Evolutionary conservation across 306 rosid genomes (phyloP).

Genomic region (Vigna angularis): DNA sequence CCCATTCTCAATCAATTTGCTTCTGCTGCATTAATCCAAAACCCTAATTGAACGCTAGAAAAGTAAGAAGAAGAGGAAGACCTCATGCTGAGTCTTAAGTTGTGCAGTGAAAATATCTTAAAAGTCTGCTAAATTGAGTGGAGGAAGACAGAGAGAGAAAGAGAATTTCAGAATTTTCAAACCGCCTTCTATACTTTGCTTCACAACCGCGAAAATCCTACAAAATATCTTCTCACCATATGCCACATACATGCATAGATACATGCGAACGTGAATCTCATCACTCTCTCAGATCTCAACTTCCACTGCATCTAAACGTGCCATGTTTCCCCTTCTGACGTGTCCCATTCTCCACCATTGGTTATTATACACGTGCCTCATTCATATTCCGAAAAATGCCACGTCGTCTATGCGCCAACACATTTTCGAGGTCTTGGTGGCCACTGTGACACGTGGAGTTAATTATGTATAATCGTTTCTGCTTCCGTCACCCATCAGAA

Average conservation of each 20-base stretch:
- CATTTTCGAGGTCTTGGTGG: conserved; percentile 30
- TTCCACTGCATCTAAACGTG: conserved; percentile 6
- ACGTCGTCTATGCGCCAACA: conserved; percentile 25
- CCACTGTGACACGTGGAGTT: conserved; percentile 50
- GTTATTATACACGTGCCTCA: conserved; percentile 32
- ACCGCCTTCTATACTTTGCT: conserved; percentile 7
- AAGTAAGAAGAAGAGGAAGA: neutral
- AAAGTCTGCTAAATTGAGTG: conserved; percentile 44
- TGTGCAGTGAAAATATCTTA: conserved; percentile 43
- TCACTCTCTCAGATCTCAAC: neutral
- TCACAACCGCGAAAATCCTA: conserved; percentile 51
- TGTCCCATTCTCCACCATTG: conserved; percentile 39
- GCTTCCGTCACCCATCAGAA: neutral
- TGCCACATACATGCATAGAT: neutral
- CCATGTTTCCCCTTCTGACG: conserved; percentile 16
- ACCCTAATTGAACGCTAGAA: conserved; percentile 17
- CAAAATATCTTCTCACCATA: conserved; percentile 50
- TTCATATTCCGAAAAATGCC: conserved; percentile 35
- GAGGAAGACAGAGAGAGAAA: conserved; percentile 38
- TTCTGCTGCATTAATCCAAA: conserved; percentile 20
- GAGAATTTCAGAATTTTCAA: conserved; percentile 35
- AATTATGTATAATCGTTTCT: no score
- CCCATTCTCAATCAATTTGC: conserved; percentile 55
- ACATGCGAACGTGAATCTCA: neutral
- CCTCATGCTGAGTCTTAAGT: conserved; percentile 40